Conservation (phyloP, 2,329 filamentous ascomycete species). For the Botryotinia convoluta region DNA sequence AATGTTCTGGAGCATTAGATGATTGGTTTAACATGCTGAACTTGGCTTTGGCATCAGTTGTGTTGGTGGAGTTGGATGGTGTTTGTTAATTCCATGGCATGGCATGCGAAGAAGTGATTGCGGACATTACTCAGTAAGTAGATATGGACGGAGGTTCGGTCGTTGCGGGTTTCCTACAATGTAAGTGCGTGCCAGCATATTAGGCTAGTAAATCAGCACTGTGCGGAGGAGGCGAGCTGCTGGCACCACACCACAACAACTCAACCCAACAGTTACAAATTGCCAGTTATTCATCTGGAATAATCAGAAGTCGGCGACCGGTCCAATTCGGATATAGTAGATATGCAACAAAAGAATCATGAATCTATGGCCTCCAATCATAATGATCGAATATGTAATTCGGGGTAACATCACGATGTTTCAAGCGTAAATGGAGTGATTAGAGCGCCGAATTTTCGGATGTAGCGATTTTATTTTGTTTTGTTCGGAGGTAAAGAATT, state of each 20-base stretch:
- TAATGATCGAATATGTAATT: neutral
- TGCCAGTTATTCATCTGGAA: neutral
- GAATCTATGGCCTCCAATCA: neutral
- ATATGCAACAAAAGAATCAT: neutral
- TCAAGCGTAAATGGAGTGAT: neutral
- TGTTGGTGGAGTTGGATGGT: neutral
- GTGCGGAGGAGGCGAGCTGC: neutral
- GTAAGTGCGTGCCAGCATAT: neutral
- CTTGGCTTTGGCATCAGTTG: neutral
- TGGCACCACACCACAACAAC: neutral
- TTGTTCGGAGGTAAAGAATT: slow-evolving; percentile 2
- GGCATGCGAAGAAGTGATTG: neutral
- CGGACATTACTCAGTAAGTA: neutral
- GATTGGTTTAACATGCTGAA: neutral
- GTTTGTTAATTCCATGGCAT: neutral
- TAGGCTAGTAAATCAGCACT: neutral
- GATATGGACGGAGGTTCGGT: neutral
- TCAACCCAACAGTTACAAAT: neutral
- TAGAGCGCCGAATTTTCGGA: neutral
- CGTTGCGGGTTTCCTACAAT: neutral
- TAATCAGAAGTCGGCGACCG: neutral
- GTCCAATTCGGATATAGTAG: slow-evolving; percentile 7
- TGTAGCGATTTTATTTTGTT: neutral
- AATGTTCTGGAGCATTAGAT: neutral
- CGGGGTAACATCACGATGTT: neutral